These are phyloP conservation scores for Cladosporium sp. DNA, from an alignment of 2,329 filamentous ascomycete genomes.

Conservation along the genomic window DNA sequence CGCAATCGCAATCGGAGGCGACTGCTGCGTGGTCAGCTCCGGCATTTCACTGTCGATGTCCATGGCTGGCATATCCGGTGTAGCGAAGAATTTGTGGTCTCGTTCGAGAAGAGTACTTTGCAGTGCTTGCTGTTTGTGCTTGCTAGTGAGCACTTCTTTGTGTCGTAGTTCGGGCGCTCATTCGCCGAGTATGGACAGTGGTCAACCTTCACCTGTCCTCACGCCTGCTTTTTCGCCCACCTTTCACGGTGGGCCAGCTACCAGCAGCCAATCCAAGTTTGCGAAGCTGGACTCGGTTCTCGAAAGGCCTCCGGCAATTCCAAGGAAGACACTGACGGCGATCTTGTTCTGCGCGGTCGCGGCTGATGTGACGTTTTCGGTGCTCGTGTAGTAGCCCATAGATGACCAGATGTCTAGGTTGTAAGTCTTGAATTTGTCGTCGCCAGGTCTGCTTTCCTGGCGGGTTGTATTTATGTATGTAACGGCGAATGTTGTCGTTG, in stretches of 20 bases:
- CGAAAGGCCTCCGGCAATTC: conserved; percentile 27
- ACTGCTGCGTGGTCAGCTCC: conserved; percentile 25
- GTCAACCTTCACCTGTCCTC: conserved; percentile 11
- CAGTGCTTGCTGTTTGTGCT: not conserved
- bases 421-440: not conserved
- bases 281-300: conserved; percentile 45
- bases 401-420: not conserved
- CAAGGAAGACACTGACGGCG: conserved; percentile 7
- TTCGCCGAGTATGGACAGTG: conserved; percentile 7
- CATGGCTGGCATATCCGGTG: conserved; percentile 29
- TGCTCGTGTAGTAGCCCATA: conserved; percentile 13
- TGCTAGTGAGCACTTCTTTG: conserved; percentile 1
- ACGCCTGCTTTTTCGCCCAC: conserved; percentile 44
- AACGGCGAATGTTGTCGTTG: not conserved
- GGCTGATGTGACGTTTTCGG: conserved; percentile 5
- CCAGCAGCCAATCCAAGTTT: conserved; percentile 46
- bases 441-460: conserved; percentile 2
- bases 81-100: not conserved
- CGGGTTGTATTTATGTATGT: not conserved
- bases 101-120: not conserved
- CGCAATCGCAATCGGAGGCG: conserved; percentile 28
- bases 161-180: conserved; percentile 2
- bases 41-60: conserved; percentile 21
- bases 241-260: conserved; percentile 49
- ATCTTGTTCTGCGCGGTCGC: conserved; percentile 9